Evolutionary conservation across 306 rosid genomes (phyloP), one percentile per base, ranked within the genome.

Genomic region (Lupinus albus): DNA sequence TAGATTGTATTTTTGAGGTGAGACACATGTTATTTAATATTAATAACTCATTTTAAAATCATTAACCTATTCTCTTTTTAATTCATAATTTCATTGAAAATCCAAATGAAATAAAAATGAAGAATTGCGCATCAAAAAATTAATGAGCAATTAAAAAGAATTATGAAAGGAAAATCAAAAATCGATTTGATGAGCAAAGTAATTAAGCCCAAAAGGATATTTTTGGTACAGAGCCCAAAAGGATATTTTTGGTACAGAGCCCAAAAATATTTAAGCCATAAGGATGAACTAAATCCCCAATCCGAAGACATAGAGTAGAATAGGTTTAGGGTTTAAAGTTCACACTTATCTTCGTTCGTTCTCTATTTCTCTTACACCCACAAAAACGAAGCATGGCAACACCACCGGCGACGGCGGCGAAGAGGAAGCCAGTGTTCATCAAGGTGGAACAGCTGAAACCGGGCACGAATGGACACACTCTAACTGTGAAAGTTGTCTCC

Each of bases 381-480:
- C 50, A 46, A 46, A 46, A n/a, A 8, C 15, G 61, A 54, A 45
- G 15, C 6, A 11, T 58, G 64, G 46, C 64, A 14, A 35, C 64
- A 35, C 1, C 64, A 13, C 11, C 11, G 6, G 9, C 58, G 33
- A 70, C 67, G 33, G 54, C 83, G 10, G 79, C 64, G 60, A 87
- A 82, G 84, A 84, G 93, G 70, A 84, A 87, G 77, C 89, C 93
- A 9, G 89, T 87, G 35, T 87, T 87, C 60, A 41, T 70, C 14
- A 87, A 84, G 75, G 87, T 87, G 21, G 89, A 84, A 47, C 84
- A 82, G 41, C 79, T 87, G 5, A 83, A 84, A 63, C 93, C 89
- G 2, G 86, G 87, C 16, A 84, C 93, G 0, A 74, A 46, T 51
- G 93, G 89, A 38, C 89, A 87, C 67, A 84, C 88, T 38, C 82